These are phyloP conservation scores for Pigoraptor vietnamica DNA, from an alignment of 78 protist genomes.

Conservation along the genomic window DNA sequence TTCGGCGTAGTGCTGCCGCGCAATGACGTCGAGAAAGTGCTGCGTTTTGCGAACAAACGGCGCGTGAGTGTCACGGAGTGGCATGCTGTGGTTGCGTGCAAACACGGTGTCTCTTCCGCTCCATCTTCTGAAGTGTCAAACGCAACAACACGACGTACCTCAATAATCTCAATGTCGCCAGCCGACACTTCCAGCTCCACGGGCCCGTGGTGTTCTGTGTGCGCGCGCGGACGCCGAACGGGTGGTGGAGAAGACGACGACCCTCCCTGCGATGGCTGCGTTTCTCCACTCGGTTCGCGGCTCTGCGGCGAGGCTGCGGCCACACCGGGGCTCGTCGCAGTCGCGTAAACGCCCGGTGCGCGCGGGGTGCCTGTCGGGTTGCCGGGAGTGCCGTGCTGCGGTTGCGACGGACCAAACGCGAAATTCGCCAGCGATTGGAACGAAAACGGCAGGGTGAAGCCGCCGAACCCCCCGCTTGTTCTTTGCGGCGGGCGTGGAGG, in stretches of 20 bases:
- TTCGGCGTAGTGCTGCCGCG: background rate
- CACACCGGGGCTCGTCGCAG: background rate
- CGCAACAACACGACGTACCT: background rate
- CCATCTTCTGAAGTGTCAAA: too few relatives aligned
- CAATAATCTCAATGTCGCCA: background rate
- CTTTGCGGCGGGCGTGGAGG: background rate
- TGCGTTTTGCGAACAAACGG: background rate
- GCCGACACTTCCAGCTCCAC: background rate
- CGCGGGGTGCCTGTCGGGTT: background rate
- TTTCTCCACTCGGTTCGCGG: too few relatives aligned
- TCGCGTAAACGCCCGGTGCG: background rate
- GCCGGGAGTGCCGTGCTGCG: background rate
- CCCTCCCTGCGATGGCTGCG: too few relatives aligned
- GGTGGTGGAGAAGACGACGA: background rate
- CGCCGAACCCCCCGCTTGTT: background rate
- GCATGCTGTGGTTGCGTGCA: too few relatives aligned
- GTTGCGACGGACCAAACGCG: background rate
- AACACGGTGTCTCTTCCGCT: too few relatives aligned
- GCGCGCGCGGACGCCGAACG: background rate
- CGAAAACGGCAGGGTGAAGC: background rate
- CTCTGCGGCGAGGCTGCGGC: background rate
- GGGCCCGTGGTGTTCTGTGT: background rate
- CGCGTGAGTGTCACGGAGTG: too few relatives aligned
- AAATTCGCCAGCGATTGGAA: background rate
- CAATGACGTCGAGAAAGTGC: background rate